A percentile compares a stretch with the other conserved stretches of the same genome.
Evolutionary conservation across 176 grass and related monocot species (phyloP).

Genomic region (Triticum monococcum): DNA sequence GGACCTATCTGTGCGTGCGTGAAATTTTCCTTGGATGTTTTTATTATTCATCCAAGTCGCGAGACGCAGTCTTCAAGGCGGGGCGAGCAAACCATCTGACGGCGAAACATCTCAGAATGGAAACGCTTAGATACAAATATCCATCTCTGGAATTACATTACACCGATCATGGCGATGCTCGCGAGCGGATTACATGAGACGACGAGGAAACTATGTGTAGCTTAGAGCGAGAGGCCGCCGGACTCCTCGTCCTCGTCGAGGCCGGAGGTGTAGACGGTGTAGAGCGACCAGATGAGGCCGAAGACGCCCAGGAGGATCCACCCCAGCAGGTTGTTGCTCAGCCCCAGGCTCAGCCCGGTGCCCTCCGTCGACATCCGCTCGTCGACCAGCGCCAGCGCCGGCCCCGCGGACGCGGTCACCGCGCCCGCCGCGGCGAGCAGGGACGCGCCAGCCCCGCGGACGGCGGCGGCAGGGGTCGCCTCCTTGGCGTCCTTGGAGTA

Average conservation of each 20-base stretch:
- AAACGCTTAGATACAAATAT: constrained; percentile 40
- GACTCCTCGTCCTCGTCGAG: constrained; percentile 98
- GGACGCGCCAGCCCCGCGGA: constrained; percentile 29
- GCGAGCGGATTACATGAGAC: neutral
- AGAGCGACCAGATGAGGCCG: constrained; percentile 95
- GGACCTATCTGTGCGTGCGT: neutral
- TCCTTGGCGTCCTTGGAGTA: constrained; percentile 55
- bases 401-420: constrained; percentile 44
- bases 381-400: constrained; percentile 86
- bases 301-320: constrained; percentile 90
- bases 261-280: constrained; percentile 76
- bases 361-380: constrained; percentile 93
- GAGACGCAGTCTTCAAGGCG: neutral
- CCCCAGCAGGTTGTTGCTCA: constrained; percentile 92
- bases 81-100: neutral
- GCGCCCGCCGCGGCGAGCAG: constrained; percentile 45
- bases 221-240: constrained; percentile 72
- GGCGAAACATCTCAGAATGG: constrained; percentile 16
- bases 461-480: constrained; percentile 3
- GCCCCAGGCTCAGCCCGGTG: constrained; percentile 87
- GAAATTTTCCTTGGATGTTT: neutral
- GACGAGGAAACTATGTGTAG: neutral
- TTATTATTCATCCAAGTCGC: neutral
- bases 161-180: constrained; percentile 10
- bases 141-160: constrained; percentile 36